Evolutionary conservation across 2,329 filamentous ascomycete genomes (phyloP).

Genomic region (Claviceps cyperi): DNA sequence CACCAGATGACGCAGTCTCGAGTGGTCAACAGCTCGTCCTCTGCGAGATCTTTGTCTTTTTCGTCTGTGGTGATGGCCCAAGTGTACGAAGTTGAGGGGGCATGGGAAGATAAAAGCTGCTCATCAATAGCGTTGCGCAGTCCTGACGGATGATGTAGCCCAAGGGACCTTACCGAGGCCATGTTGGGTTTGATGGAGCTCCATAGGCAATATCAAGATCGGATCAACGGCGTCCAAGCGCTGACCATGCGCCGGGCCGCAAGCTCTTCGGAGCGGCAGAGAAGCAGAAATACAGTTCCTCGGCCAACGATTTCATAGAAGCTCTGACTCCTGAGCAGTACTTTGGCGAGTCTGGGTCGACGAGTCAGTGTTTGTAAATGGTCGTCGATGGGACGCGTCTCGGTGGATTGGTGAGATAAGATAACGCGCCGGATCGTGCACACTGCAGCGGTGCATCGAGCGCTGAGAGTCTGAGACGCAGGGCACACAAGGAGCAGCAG

Average conservation of each 20-base stretch:
- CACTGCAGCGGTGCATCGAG: too few species aligned
- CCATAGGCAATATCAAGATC: constrained; percentile 16
- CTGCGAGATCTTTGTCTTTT: constrained; percentile 28
- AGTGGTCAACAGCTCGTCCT: constrained; percentile 73
- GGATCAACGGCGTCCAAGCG: background rate
- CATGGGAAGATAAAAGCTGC: constrained; percentile 55
- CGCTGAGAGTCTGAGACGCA: too few species aligned
- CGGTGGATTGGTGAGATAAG: background rate
- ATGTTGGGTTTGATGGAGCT: constrained; percentile 33
- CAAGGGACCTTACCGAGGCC: constrained; percentile 83
- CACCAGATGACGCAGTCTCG: constrained; percentile 75
- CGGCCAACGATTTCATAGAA: background rate
- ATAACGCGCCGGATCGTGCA: background rate
- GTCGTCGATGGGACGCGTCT: too few species aligned
- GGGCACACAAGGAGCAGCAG: background rate
- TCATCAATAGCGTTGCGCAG: constrained; percentile 74
- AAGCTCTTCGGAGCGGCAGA: background rate
- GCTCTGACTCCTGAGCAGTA: background rate
- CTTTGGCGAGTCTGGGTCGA: background rate
- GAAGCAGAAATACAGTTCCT: background rate
- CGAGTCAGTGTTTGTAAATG: background rate
- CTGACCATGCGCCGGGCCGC: background rate
- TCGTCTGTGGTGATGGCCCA: constrained; percentile 52
- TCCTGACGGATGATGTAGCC: constrained; percentile 76
- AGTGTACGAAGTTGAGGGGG: constrained; percentile 50